A percentile compares a stretch with the other conserved stretches of the same genome.
These are phyloP conservation scores for Fraxinus angustifolia DNA, from an alignment of 305 asterid genomes.

Conservation along the genomic window DNA sequence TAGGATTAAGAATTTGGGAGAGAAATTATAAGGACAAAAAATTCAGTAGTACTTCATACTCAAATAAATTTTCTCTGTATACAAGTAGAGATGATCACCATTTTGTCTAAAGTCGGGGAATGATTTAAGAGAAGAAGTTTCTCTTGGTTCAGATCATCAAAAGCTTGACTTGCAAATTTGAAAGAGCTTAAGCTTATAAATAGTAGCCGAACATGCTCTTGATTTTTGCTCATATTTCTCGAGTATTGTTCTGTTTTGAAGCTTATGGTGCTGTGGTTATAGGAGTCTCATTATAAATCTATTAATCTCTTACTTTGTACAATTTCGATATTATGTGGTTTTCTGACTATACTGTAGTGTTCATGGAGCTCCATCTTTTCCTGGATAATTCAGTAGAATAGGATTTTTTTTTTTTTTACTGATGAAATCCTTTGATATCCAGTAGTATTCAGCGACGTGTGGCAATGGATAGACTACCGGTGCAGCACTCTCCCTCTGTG, in stretches of 20 bases:
- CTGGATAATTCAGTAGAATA: not conserved
- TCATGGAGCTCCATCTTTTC: not conserved
- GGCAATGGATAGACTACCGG: constrained; percentile 57
- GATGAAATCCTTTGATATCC: not conserved
- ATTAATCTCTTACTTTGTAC: not conserved
- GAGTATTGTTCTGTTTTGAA: not conserved
- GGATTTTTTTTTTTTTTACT: not conserved
- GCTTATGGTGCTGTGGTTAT: not conserved
- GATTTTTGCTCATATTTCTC: not conserved
- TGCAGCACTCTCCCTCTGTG: constrained; percentile 38
- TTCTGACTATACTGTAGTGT: not conserved
- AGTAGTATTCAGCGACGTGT: not conserved
- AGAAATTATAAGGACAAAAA: not conserved
- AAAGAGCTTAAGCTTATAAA: not conserved
- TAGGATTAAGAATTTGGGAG: not conserved
- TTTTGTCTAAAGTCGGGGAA: not conserved
- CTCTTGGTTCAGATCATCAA: not conserved
- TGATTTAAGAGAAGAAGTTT: not conserved
- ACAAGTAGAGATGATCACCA: not conserved
- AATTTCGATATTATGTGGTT: not conserved
- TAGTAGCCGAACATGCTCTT: not conserved
- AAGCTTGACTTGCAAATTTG: not conserved
- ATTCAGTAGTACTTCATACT: not conserved
- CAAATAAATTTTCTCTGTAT: not conserved
- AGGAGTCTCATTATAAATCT: not conserved